Percentiles rank a stretch among this genome's conserved stretches.
Evolutionary conservation across 495 filamentous ascomycete genomes (phyloP).

Genomic region (Bacidia rubella): DNA sequence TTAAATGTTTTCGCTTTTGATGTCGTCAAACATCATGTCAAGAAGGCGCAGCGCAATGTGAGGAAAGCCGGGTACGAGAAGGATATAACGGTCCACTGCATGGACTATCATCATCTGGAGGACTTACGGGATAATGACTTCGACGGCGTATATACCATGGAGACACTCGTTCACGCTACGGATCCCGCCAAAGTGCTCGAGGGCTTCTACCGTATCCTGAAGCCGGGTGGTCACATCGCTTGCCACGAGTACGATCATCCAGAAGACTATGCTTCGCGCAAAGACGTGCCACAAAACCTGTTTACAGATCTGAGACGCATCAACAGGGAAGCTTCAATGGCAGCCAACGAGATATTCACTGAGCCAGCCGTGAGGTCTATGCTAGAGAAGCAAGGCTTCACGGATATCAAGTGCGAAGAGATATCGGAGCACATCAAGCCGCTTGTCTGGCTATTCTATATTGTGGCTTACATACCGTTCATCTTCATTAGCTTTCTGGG

Average conservation of each 20-base stretch:
- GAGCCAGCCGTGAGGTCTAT: constrained; percentile 24
- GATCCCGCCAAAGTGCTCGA: constrained; percentile 32
- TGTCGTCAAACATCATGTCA: constrained; percentile 36
- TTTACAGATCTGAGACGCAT: constrained; percentile 26
- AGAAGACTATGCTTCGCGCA: no score
- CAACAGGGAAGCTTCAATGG: constrained; percentile 36
- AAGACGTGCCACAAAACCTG: constrained; percentile 19
- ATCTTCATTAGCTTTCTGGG: constrained; percentile 33
- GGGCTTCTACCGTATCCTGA: constrained; percentile 36
- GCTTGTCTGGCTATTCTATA: constrained; percentile 37
- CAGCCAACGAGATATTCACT: constrained; percentile 26
- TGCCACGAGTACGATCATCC: constrained; percentile 42
- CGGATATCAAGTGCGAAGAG: constrained; percentile 33
- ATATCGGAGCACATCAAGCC: constrained; percentile 37
- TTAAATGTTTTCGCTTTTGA: constrained; percentile 37
- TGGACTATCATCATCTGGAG: constrained; percentile 42
- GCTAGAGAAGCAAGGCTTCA: constrained; percentile 37
- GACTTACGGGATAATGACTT: constrained; percentile 25
- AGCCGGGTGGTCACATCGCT: constrained; percentile 34
- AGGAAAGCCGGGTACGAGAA: constrained; percentile 25
- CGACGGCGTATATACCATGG: constrained; percentile 46
- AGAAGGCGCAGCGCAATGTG: constrained; percentile 30
- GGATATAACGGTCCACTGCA: constrained; percentile 26
- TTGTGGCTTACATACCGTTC: constrained; percentile 39
- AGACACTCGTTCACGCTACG: constrained; percentile 44